A percentile compares a stretch with the other conserved stretches of the same genome.
Evolutionary conservation across 495 filamentous ascomycete genomes (phyloP).

Genomic region (Trichoderma orchidacearum): DNA sequence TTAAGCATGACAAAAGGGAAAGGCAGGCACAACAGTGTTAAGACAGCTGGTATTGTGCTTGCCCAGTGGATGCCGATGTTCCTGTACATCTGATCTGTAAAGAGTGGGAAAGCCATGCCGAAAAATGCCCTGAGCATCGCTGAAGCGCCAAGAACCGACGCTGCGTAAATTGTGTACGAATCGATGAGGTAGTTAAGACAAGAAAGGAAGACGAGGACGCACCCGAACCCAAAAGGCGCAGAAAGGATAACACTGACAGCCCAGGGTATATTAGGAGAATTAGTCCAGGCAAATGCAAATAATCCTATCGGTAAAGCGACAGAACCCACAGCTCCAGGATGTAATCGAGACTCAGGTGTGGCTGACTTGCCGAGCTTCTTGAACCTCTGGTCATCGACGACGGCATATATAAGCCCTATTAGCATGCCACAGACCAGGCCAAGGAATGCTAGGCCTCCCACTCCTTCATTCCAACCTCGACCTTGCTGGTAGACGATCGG

Average conservation of each 20-base stretch:
- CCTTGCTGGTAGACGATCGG: slow-evolving; percentile 55
- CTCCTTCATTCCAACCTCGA: slow-evolving; percentile 49
- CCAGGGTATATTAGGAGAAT: slow-evolving; percentile 51
- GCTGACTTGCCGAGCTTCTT: slow-evolving; percentile 34
- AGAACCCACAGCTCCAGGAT: slow-evolving; percentile 54
- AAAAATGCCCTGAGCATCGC: slow-evolving; percentile 40
- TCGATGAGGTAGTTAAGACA: slow-evolving; percentile 61
- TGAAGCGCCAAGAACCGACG: slow-evolving; percentile 55
- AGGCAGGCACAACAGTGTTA: slow-evolving; percentile 49
- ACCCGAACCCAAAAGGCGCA: slow-evolving; percentile 60
- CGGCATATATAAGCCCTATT: slow-evolving; percentile 44
- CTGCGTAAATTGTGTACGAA: slow-evolving; percentile 59
- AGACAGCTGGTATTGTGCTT: slow-evolving; percentile 47
- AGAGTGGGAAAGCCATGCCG: slow-evolving; percentile 54
- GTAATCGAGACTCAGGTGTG: slow-evolving; percentile 59
- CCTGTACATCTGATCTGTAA: slow-evolving; percentile 51
- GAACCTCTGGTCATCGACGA: slow-evolving; percentile 46
- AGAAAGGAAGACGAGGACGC: slow-evolving; percentile 54
- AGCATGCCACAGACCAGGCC: slow-evolving; percentile 57
- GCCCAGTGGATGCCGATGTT: slow-evolving; percentile 55
- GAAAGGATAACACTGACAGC: slow-evolving; percentile 49
- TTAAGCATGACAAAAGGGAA: slow-evolving; percentile 34
- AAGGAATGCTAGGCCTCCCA: slow-evolving; percentile 55
- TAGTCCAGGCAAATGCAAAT: slow-evolving; percentile 61
- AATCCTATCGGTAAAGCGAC: slow-evolving; percentile 55